Evolutionary conservation across 1,284 basidiomycete species (phyloP), one percentile per base, ranked within the genome.

Genomic region (Ganoderma boninense): DNA sequence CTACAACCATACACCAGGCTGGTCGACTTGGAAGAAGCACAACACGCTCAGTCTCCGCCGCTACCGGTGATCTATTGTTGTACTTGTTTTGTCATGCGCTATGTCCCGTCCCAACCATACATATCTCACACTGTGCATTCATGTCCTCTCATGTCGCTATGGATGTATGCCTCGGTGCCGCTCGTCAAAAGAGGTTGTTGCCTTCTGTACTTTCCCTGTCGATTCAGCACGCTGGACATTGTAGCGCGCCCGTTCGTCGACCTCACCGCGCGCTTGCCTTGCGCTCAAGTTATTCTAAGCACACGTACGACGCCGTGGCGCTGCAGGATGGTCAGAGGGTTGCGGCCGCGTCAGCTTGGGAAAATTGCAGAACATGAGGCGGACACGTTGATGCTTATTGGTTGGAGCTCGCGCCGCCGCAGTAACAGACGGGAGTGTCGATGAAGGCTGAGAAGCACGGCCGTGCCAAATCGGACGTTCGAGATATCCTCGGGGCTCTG

Each of bases 1-100:
- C 76, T 89, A 95, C 95, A 98, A 98, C 87, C 95, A 99, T 84
- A 93, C 93, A 72, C 95, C 96, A 69, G 92, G 92, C 79, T 91
- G 92, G 79, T 93, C 96, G 32, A 95, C 95, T 84, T 99, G 97
- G 96, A 96, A 95, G 85, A 96, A 90, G 84, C 95, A 98, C 94
- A 98, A 98, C 90, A 97, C 96, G 62, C 95, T 98, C 88, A 96
- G 95, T 82, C 93, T 98, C 80, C 95, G 95, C 81, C 95, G 97
- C 81, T 99, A 99, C 94, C 95, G 97, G 85, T 98, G 89, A 94
- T 75, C 71, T 76, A 54, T 74, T 72, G 78, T 79, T 73, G 73
- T 82, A 72, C 76, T 74, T 75, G 64, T 73, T 66, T 59, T 77
- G 66, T 76, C 77, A 78, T 79, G 74, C 72, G 71, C 43, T 74